Conservation (phyloP, 768 basidiomycete species). For the Sporobolomyces pararoseus region DNA sequence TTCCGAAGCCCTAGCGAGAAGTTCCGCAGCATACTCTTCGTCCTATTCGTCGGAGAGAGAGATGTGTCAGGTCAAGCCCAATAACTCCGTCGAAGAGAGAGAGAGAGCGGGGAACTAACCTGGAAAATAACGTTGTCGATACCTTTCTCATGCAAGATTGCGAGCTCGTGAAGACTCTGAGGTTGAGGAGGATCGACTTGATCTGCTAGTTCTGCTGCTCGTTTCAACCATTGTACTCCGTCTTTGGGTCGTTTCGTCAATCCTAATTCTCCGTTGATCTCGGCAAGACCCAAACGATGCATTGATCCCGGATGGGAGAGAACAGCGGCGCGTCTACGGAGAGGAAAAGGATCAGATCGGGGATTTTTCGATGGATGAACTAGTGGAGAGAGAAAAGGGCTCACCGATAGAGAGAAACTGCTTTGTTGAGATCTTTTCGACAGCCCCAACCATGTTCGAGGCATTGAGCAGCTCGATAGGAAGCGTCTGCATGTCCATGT, state of each 20-base stretch:
- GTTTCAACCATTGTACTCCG: constrained; percentile 97
- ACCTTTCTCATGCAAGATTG: constrained; percentile 89
- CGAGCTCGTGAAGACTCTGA: constrained; percentile 94
- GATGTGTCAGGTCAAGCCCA: too few species aligned
- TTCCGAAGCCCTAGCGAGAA: constrained; percentile 90
- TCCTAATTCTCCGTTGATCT: constrained; percentile 91
- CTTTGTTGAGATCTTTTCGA: constrained; percentile 83
- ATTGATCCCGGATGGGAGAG: constrained; percentile 88
- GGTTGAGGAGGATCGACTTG: constrained; percentile 42
- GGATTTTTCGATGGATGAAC: too few species aligned
- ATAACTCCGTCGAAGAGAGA: background rate
- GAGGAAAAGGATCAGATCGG: background rate
- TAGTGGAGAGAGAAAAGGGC: constrained; percentile 31
- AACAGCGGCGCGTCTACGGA: constrained; percentile 72
- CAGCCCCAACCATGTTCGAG: constrained; percentile 99
- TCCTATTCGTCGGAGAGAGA: constrained; percentile 52
- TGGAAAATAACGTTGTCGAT: constrained; percentile 96
- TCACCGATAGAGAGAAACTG: constrained; percentile 75
- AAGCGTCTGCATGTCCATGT: constrained; percentile 91
- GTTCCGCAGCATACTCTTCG: constrained; percentile 87
- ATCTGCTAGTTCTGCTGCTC: constrained; percentile 72
- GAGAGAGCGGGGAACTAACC: constrained; percentile 1
- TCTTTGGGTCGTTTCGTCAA: constrained; percentile 83
- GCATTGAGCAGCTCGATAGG: constrained; percentile 92
- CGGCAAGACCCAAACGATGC: constrained; percentile 92